A percentile compares a stretch with the other conserved stretches of the same genome.
Evolutionary conservation across 768 basidiomycete species (phyloP).

Genomic region (Mycena kentingensis): DNA sequence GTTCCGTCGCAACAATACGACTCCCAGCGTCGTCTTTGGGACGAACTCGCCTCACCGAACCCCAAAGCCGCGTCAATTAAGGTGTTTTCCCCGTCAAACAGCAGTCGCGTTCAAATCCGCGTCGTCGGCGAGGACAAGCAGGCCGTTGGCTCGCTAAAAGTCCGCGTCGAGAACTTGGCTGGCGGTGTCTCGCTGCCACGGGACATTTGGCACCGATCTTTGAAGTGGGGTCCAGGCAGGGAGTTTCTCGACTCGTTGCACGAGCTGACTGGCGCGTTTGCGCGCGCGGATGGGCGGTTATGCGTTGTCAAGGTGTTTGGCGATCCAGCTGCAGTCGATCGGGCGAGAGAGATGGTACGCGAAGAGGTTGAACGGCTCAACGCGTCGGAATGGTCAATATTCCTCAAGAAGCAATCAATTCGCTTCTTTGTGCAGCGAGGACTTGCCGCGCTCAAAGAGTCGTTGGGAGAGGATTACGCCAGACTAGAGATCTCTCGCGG

Average conservation of each 20-base stretch:
- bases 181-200: constrained; percentile 49
- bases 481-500: constrained; percentile 41
- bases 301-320: constrained; percentile 51
- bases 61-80: constrained; percentile 36
- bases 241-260: constrained; percentile 39
- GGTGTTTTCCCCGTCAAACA: constrained; percentile 24
- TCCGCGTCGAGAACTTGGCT: constrained; percentile 56
- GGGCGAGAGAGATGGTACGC: constrained; percentile 46
- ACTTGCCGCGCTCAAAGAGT: constrained; percentile 50
- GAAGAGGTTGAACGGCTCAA: constrained; percentile 50
- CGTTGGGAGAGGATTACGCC: constrained; percentile 57
- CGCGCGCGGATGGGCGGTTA: constrained; percentile 49
- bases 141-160: constrained; percentile 57
- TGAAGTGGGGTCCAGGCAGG: constrained; percentile 32
- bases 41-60: constrained; percentile 40
- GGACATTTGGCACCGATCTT: constrained; percentile 52
- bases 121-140: constrained; percentile 56
- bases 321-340: constrained; percentile 37
- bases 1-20: constrained; percentile 51
- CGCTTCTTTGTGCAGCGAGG: constrained; percentile 56
- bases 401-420: constrained; percentile 41
- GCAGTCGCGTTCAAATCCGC: constrained; percentile 37
- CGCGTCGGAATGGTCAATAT: constrained; percentile 42
- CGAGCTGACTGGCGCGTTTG: constrained; percentile 40
- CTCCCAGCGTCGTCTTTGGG: constrained; percentile 54